A percentile compares a stretch with the other conserved stretches of the same genome.
Evolutionary conservation across 2,329 filamentous ascomycete genomes (phyloP).

Genomic region (Talaromyces funiculosus): DNA sequence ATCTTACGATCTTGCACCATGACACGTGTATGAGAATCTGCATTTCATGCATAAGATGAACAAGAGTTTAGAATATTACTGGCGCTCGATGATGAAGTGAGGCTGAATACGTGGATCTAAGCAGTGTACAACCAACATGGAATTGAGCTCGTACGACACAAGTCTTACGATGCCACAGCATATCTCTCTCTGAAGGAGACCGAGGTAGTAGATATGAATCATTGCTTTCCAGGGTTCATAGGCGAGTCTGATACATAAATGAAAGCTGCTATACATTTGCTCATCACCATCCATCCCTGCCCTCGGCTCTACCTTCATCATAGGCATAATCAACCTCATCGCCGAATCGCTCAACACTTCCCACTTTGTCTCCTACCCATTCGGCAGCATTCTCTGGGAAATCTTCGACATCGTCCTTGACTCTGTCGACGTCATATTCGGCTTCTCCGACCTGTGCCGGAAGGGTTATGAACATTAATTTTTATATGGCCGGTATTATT

Average conservation of each 20-base stretch:
- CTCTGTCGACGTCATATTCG: constrained; percentile 29
- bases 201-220: background rate
- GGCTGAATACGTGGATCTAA: background rate
- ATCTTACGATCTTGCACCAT: background rate
- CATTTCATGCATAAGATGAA: background rate
- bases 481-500: background rate
- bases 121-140: background rate
- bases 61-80: background rate
- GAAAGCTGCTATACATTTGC: background rate
- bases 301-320: constrained; percentile 35
- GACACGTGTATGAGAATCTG: background rate
- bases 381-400: constrained; percentile 33
- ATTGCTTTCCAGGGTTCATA: background rate
- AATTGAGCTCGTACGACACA: background rate
- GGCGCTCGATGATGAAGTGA: background rate
- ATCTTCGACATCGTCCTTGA: constrained; percentile 31
- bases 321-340: constrained; percentile 41
- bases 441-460: constrained; percentile 31
- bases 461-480: background rate
- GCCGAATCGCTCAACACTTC: constrained; percentile 40
- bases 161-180: no score
- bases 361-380: constrained; percentile 39
- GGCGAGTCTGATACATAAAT: no score
- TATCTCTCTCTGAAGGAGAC: background rate
- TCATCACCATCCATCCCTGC: constrained; percentile 20